A percentile compares a stretch with the other conserved stretches of the same genome.
Evolutionary conservation across 1,284 basidiomycete species (phyloP).

Genomic region (Chiua sp.): DNA sequence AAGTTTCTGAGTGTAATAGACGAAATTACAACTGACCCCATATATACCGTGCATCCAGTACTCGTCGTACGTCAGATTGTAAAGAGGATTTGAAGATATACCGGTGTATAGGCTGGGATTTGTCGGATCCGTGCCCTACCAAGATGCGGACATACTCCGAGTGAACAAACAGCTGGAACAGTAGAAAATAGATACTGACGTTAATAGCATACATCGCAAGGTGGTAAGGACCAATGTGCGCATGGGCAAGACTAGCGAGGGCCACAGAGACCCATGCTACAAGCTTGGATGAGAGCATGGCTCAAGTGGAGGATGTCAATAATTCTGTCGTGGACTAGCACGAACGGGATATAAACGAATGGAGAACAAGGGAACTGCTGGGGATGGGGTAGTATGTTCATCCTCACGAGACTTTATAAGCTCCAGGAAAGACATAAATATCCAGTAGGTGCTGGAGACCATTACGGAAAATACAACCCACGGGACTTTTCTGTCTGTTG

Average conservation of each 20-base stretch:
- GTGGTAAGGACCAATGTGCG: background rate
- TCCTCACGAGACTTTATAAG: conserved; percentile 12
- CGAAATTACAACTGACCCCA: conserved; percentile 6
- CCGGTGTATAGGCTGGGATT: background rate
- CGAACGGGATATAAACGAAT: conserved; percentile 4
- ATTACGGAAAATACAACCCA: too few species aligned
- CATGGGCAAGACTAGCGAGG: conserved; percentile 16
- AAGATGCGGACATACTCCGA: background rate
- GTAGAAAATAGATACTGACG: conserved; percentile 2
- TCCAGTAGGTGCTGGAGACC: background rate
- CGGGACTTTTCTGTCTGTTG: too few species aligned
- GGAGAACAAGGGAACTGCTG: background rate
- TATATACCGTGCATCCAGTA: conserved; percentile 13
- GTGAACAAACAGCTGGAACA: background rate
- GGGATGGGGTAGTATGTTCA: too few species aligned
- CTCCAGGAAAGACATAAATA: background rate
- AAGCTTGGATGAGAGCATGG: conserved; percentile 5
- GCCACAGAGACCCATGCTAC: conserved; percentile 12
- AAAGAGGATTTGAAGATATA: background rate
- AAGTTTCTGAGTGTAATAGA: background rate
- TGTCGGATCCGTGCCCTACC: conserved; percentile 6
- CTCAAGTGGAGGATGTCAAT: background rate
- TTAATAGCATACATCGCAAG: conserved; percentile 6
- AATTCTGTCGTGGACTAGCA: conserved; percentile 11
- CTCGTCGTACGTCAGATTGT: fast-evolving